These are phyloP conservation scores for Mychonastes homosphaera DNA, from an alignment of 139 green algal genomes.

Conservation along the genomic window DNA sequence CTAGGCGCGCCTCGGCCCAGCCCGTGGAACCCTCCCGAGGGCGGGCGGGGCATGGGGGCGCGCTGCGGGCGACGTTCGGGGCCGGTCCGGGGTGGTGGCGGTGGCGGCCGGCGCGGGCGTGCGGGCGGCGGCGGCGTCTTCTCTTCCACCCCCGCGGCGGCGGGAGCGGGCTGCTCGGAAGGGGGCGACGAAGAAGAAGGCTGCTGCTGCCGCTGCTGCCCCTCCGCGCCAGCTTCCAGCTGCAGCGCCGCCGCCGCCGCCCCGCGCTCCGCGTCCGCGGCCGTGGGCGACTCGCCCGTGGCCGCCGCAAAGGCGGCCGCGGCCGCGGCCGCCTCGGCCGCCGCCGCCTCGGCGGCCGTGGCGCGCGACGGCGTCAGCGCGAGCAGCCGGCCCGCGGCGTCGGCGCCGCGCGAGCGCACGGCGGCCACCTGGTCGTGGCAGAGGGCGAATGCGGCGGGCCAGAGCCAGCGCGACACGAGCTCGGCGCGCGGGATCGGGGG, in stretches of 20 bases:
- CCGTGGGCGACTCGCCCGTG: neutral
- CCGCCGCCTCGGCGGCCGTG: neutral
- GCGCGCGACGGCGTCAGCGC: neutral
- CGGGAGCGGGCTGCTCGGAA: too few relatives aligned
- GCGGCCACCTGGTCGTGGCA: constrained; percentile 4
- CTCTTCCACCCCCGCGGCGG: too few relatives aligned
- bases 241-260: neutral
- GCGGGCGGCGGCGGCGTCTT: too few relatives aligned
- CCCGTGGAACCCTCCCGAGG: too few relatives aligned
- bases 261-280: neutral
- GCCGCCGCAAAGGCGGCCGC: neutral
- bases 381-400: constrained; percentile 3
- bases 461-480: constrained; percentile 16
- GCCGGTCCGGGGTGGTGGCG: too few relatives aligned
- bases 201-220: constrained; percentile 7
- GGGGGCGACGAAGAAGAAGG: constrained; percentile 1
- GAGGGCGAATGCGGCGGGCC: constrained; percentile 7
- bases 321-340: neutral
- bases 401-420: constrained; percentile 7
- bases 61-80: too few relatives aligned
- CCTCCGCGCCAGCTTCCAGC: neutral
- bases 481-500: constrained; percentile 8
- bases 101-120: too few relatives aligned
- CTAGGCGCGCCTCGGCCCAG: too few relatives aligned
- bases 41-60: too few relatives aligned